Evolutionary conservation across 139 green algal species (phyloP).

Genomic region (Pseudopediastrum boryanum): DNA sequence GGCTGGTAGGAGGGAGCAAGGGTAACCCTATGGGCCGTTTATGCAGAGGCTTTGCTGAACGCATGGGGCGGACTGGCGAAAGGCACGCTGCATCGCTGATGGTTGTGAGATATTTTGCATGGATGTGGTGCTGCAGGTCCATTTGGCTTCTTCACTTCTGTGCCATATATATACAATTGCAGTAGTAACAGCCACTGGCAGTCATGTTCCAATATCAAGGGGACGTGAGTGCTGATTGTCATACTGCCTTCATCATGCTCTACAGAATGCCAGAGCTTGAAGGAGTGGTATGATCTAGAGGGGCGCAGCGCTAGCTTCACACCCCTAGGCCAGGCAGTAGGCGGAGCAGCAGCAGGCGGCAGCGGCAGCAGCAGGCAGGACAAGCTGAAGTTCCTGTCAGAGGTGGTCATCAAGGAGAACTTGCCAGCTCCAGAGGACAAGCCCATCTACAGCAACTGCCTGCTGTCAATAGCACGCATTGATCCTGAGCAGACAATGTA

Average conservation of each 20-base stretch:
- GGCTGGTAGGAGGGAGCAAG: too few species aligned
- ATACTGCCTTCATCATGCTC: background rate
- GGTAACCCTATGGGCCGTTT: too few species aligned
- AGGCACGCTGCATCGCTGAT: too few species aligned
- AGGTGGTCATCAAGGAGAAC: constrained; percentile 21
- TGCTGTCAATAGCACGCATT: background rate
- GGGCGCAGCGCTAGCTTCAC: constrained; percentile 46
- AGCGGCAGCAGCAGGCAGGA: background rate
- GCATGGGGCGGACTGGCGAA: too few species aligned
- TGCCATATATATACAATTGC: too few species aligned
- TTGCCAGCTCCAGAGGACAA: constrained; percentile 59
- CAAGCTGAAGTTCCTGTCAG: constrained; percentile 39
- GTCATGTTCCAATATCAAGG: background rate
- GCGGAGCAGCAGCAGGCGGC: constrained; percentile 1
- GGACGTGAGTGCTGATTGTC: background rate
- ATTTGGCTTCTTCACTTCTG: too few species aligned
- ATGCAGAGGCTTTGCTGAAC: too few species aligned
- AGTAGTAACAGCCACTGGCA: too few species aligned
- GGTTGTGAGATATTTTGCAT: too few species aligned
- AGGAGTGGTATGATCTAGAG: constrained; percentile 62
- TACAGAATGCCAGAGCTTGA: constrained; percentile 52
- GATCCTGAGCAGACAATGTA: constrained; percentile 63
- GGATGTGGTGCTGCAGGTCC: too few species aligned
- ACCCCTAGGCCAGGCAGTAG: constrained; percentile 54
- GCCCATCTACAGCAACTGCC: constrained; percentile 55